Base-by-base conservation (phyloP, 306 rosid genomes). In the Trichosanthes cucumerina region DNA sequence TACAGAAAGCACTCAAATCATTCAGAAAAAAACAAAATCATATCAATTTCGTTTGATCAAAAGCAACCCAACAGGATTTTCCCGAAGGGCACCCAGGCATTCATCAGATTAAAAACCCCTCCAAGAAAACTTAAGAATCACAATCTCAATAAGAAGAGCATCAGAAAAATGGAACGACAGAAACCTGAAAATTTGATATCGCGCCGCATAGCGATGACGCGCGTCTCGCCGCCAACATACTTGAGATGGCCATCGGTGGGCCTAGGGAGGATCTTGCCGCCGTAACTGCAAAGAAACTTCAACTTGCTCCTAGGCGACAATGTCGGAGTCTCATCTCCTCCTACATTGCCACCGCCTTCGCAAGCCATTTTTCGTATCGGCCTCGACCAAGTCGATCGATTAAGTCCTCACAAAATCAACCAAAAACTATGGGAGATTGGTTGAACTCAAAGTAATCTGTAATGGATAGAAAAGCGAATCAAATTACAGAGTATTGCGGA, bases 221-320 rank as follows among this genome's bases (percentile, higher is more conserved):
- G 96, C 6, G 96, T 91, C 81, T 92, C 97, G 6, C 98, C 98
- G 26, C 98, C 98, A 0, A 91, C 92, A 26, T 95, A 95, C 78
- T 90, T 88, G 50, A 95, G 97, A 19, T 70, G 50, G 9, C 96
- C 91, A 8, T 95, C 98, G 58, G 85, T 15, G 21, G 92, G 89
- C 18, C 96, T 80, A 0, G 93, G 97, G 21, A 95, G 88, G 78
- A 95, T 91, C 84, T 79, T 95, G 4, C 98, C 97, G 60, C 92
- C 97, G 78, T 87, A 85, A 89, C 98, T 92, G 82, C 96, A 92
- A 16, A 95, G 50, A 82, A 95, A 86, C 86, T 92, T 95, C 1
- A 91, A 64, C 86, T 81, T 92, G 47, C 39, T 90, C 70, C 34
- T 87, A 0, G 93, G 87, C 19, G 97, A 89, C 15, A 56, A 75